Evolutionary conservation across 192 early-diverging fungal genomes (phyloP).

Genomic region (Spizellomyces sp.): DNA sequence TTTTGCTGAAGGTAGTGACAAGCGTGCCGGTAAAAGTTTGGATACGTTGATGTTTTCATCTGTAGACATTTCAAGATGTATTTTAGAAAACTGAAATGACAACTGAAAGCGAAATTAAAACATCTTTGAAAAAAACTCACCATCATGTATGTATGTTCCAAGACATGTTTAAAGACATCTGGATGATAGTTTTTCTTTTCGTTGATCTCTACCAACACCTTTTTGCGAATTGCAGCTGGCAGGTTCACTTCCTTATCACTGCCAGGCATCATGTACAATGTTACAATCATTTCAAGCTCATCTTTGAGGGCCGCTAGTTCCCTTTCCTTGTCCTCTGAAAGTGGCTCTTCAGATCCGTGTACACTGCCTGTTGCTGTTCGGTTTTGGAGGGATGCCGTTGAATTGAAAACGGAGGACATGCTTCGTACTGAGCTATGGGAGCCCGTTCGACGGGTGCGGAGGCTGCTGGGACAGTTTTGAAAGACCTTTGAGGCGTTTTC

Average conservation of each 20-base stretch:
- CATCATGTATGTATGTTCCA: slow-evolving; percentile 36
- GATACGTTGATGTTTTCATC: slow-evolving; percentile 36
- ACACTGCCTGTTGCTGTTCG: not conserved
- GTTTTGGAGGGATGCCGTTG: slow-evolving; percentile 8
- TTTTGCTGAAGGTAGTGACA: not conserved
- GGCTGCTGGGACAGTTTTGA: not conserved
- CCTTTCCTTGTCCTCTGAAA: not conserved
- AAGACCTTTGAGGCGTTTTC: slow-evolving; percentile 8
- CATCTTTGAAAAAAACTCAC: slow-evolving; percentile 13
- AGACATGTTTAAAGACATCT: slow-evolving; percentile 29
- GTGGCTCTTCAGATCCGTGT: not conserved
- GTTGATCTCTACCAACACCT: slow-evolving; percentile 26
- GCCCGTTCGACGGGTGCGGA: not conserved
- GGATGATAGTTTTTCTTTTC: slow-evolving; percentile 42
- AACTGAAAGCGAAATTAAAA: not conserved
- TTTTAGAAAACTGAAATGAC: not conserved
- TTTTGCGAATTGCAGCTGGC: slow-evolving; percentile 32
- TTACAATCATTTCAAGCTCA: slow-evolving; percentile 27
- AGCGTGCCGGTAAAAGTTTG: slow-evolving; percentile 25
- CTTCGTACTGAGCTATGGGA: slow-evolving; percentile 18
- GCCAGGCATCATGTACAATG: slow-evolving; percentile 25
- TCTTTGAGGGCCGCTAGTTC: slow-evolving; percentile 25
- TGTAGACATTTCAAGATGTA: not conserved
- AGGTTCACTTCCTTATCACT: slow-evolving; percentile 36
- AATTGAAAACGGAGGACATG: slow-evolving; percentile 12